Percentiles rank a stretch among this genome's conserved stretches.
Conservation (phyloP, 1,284 basidiomycete genomes). For the Salmacisia buchloeana region DNA sequence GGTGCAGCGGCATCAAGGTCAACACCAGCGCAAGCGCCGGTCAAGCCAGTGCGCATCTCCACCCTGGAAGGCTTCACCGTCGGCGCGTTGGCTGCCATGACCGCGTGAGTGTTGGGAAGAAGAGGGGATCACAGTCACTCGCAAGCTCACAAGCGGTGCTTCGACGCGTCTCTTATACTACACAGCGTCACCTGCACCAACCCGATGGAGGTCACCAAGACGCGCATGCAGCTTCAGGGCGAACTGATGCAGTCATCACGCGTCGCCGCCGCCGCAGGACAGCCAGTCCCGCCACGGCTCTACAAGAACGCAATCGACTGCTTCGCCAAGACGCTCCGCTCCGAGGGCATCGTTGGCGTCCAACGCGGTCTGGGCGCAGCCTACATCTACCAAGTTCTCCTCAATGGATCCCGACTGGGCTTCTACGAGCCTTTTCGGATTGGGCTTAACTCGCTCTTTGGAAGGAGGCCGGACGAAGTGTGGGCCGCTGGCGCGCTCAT, state of each 20-base stretch:
- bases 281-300: slow-evolving; percentile 50
- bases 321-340: slow-evolving; percentile 77
- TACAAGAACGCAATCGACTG: slow-evolving; percentile 87
- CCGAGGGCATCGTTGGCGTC: slow-evolving; percentile 83
- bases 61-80: slow-evolving; percentile 31
- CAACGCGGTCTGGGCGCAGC: slow-evolving; percentile 86
- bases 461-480: slow-evolving; percentile 65
- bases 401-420: slow-evolving; percentile 90
- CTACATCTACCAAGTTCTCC: slow-evolving; percentile 63
- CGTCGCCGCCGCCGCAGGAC: slow-evolving; percentile 9
- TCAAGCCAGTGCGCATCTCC: slow-evolving; percentile 27
- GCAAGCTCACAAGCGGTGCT: neutral
- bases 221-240: slow-evolving; percentile 46
- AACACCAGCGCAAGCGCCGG: neutral
- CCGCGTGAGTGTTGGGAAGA: slow-evolving; percentile 18
- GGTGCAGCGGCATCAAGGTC: neutral
- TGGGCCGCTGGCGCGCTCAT: slow-evolving; percentile 54
- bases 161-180: neutral
- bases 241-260: slow-evolving; percentile 24
- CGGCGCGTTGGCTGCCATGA: slow-evolving; percentile 40
- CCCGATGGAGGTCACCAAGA: slow-evolving; percentile 44
- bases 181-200: slow-evolving; percentile 30
- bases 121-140: neutral
- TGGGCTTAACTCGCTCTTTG: slow-evolving; percentile 65
- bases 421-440: slow-evolving; percentile 91